A percentile compares a stretch with the other conserved stretches of the same genome.
These are phyloP conservation scores for Saccharomycopsis selenospora DNA, from an alignment of 805 yeast genomes.

Conservation along the genomic window DNA sequence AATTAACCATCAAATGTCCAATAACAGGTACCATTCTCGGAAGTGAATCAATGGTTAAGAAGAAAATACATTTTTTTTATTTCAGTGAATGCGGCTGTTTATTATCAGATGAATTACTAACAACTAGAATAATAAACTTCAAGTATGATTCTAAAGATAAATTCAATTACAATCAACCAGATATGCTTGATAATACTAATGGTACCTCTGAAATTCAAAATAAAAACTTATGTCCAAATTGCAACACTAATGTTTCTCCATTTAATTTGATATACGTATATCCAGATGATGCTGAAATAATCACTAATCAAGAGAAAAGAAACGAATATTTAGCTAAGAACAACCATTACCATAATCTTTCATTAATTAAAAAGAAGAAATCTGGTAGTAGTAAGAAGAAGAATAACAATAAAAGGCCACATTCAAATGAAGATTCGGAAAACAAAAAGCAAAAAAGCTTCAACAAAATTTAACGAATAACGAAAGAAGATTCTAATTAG, in stretches of 20 bases:
- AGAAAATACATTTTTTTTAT: slow-evolving; percentile 15
- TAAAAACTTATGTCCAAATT: slow-evolving; percentile 12
- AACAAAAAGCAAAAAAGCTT: background rate
- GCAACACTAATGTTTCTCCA: slow-evolving; percentile 5
- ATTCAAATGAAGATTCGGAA: background rate
- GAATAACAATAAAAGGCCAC: background rate
- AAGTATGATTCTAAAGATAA: slow-evolving; percentile 4
- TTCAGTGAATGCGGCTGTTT: slow-evolving; percentile 22
- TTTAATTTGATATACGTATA: slow-evolving; percentile 16
- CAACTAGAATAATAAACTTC: slow-evolving; percentile 7
- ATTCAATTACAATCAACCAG: slow-evolving; percentile 4
- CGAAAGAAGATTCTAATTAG: too few species aligned
- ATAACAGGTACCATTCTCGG: slow-evolving; percentile 9
- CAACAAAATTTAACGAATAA: too few species aligned
- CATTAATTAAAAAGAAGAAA: slow-evolving; percentile 3
- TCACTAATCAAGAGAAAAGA: slow-evolving; percentile 6
- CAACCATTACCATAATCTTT: slow-evolving; percentile 8
- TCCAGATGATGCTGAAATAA: background rate
- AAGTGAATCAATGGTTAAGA: background rate
- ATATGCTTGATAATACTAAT: background rate
- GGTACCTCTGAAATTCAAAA: background rate
- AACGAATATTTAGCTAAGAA: slow-evolving; percentile 3
- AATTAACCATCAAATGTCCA: slow-evolving; percentile 10
- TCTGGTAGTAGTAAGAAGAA: slow-evolving; percentile 5
- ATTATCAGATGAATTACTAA: slow-evolving; percentile 11